These are phyloP conservation scores for Calycina herbarum DNA, from an alignment of 2,329 filamentous ascomycete genomes.

Conservation along the genomic window DNA sequence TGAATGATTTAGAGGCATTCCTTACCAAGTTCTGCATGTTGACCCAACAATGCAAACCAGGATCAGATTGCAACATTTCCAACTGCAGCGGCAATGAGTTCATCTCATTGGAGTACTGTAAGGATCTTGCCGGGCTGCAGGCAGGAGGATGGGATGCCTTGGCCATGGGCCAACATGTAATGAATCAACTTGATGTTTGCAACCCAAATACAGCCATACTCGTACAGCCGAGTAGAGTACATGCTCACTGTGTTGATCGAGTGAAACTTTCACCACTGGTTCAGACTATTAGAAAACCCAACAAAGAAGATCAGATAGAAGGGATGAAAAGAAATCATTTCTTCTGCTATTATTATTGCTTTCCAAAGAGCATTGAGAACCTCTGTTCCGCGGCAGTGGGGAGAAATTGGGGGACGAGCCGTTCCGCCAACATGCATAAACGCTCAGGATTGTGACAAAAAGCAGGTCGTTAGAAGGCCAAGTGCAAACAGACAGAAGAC, in stretches of 20 bases:
- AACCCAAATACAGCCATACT: background rate
- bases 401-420: background rate
- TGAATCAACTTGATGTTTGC: background rate
- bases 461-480: too few relatives aligned
- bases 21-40: background rate
- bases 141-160: background rate
- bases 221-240: background rate
- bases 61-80: background rate
- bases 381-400: background rate
- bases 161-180: background rate
- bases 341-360: background rate
- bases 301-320: too few relatives aligned
- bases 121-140: background rate
- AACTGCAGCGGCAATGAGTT: background rate
- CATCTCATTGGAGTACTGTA: background rate
- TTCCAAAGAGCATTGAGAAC: background rate
- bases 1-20: background rate
- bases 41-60: background rate
- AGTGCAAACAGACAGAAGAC: background rate
- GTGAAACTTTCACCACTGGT: background rate
- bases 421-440: constrained; percentile 7
- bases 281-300: too few relatives aligned
- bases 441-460: background rate
- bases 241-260: background rate
- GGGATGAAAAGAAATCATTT: too few relatives aligned